A percentile compares a stretch with the other conserved stretches of the same genome.
These are phyloP conservation scores for Ballota nigra DNA, from an alignment of 257 asterid species.

Conservation along the genomic window DNA sequence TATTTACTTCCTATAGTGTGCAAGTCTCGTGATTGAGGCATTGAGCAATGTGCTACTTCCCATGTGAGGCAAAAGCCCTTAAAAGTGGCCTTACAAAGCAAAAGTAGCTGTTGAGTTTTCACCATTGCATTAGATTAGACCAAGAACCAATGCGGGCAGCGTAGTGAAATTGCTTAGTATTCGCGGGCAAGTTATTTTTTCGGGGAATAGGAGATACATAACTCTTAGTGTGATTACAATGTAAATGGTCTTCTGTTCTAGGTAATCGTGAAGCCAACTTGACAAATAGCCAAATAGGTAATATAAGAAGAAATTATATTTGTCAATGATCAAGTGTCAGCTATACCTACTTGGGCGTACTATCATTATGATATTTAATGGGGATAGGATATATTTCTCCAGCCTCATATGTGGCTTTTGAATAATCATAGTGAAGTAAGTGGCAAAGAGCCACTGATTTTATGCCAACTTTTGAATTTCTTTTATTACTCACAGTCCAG, in stretches of 20 bases:
- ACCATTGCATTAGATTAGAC: not conserved
- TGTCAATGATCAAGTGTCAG: not conserved
- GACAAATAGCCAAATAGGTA: not conserved
- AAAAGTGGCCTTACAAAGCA: not conserved
- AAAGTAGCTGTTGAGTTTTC: not conserved
- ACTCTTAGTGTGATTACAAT: not conserved
- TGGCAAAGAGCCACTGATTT: not conserved
- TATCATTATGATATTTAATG: not conserved
- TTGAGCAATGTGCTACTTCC: not conserved
- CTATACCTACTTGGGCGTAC: not conserved
- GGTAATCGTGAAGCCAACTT: constrained; percentile 1
- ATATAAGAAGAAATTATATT: not conserved
- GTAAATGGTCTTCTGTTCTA: not conserved
- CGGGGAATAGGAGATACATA: constrained; percentile 10
- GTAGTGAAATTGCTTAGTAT: not conserved
- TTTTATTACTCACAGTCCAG: not conserved
- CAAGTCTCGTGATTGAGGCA: constrained; percentile 9
- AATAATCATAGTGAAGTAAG: not conserved
- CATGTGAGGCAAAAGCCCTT: constrained; percentile 2
- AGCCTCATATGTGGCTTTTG: not conserved
- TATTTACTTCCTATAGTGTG: not conserved
- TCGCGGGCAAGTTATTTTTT: not conserved
- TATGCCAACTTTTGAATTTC: not conserved
- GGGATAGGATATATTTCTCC: not conserved
- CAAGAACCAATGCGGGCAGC: not conserved